Base-by-base conservation (phyloP, 2,329 filamentous ascomycete genomes). In the Graphiopsis chlorocephala region DNA sequence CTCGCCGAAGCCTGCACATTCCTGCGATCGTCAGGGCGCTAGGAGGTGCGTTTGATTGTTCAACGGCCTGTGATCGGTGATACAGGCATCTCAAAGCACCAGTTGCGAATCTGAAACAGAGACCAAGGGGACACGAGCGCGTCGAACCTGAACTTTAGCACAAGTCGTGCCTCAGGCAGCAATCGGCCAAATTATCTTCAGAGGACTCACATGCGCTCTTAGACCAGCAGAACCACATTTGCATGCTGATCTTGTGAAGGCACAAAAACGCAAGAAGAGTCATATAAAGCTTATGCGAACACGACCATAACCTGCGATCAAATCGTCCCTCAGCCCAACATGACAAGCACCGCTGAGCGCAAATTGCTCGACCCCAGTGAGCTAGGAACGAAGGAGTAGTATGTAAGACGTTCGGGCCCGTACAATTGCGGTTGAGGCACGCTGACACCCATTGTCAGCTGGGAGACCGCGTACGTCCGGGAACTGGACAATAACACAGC, bases 311-410 rank as follows among this genome's bases (percentile, higher is more conserved):
- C 7, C 17, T 10, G 17, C 35, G 17, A n/a, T n/a, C 7, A 23
- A 45, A 8, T 3, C 5, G 4, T 45, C 20, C 7, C 38, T 45
- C 38, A 45, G 38, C n/a, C 50, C 57, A 31, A 20, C 45, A 61
- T 61, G 59, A 29, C 59, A 2, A 53, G 29, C 31, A 31, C 47
- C 15, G 23, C 59, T 47, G 59, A 61, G 59, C 59, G 59, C 45
- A 61, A 61, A 53, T 53, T 64, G 52, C 88, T 97, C 28, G 85
- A 90, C 69, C 91, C 93, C 20, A 96, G 85, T 83, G 75, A 86
- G 76, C 86, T 98, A 31, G 94, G 94, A 59, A 97, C 92, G 31
- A 96, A 92, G 79, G 89, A 94, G 83, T 96, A 96, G 92, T 96
- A 81, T 72, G 87, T 83, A 64, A 63, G 56, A 25, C 47, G 42